Percentiles rank a stretch among this genome's conserved stretches.
phyloP scores from a whole-genome alignment of 306 rosid species.

The Lupinus albus region DNA sequence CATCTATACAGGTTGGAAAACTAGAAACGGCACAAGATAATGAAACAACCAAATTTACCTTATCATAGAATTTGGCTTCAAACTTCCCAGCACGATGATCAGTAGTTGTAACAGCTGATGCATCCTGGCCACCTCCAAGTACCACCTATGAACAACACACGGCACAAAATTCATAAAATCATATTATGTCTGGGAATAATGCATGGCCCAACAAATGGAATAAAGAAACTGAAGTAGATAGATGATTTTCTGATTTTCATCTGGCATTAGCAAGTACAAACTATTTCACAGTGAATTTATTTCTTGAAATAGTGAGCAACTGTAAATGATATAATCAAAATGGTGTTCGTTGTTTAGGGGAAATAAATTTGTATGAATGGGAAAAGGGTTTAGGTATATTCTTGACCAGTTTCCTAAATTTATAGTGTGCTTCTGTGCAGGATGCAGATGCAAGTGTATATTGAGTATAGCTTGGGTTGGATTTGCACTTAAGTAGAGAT shows the following conservation, averaged over 20 bases:
- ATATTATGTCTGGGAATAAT: neutral
- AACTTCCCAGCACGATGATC: conserved; percentile 87
- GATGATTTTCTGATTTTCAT: neutral
- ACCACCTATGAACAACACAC: conserved; percentile 62
- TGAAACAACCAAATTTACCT: conserved; percentile 46
- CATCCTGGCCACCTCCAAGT: conserved; percentile 99
- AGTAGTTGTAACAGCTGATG: conserved; percentile 82
- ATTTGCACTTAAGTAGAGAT: neutral
- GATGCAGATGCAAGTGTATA: neutral
- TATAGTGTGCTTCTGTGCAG: neutral
- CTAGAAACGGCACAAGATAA: neutral
- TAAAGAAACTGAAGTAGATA: conserved; percentile 8
- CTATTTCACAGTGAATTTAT: neutral
- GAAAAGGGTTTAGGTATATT: neutral
- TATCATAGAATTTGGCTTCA: conserved; percentile 89
- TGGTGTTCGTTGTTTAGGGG: neutral
- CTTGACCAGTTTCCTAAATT: neutral
- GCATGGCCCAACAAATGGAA: neutral
- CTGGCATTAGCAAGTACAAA: neutral
- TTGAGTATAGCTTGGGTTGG: neutral
- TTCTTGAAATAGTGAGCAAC: neutral
- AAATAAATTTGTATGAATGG: neutral
- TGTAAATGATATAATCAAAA: neutral
- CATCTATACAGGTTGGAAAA: neutral
- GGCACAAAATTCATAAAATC: conserved; percentile 6